Percentiles rank a stretch among this genome's conserved stretches.
phyloP scores from a whole-genome alignment of 2,329 filamentous ascomycete species.

The Aspergillus fumigatus region DNA sequence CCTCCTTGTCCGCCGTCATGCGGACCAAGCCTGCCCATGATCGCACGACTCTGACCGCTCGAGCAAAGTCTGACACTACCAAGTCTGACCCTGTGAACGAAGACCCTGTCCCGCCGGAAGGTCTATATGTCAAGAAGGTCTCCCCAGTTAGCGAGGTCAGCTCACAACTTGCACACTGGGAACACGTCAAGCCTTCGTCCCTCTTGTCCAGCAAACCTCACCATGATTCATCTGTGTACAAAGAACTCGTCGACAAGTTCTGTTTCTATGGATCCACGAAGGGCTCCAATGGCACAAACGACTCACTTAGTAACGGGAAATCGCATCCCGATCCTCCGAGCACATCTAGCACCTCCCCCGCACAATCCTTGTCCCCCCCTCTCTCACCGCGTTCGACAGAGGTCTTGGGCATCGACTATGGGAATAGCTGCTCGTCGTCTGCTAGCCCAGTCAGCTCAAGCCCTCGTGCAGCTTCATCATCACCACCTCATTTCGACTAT shows the following conservation, averaged over 20 bases:
- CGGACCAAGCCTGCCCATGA: slow-evolving; percentile 62
- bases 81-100: slow-evolving; percentile 12
- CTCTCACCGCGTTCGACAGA: slow-evolving; percentile 22
- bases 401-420: slow-evolving; percentile 6
- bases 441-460: slow-evolving; percentile 33
- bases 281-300: slow-evolving; percentile 21
- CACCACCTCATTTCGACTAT: slow-evolving; percentile 39
- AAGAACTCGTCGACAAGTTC: slow-evolving; percentile 97
- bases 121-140: slow-evolving; percentile 12
- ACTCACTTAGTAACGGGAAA: background rate
- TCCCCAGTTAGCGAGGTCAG: slow-evolving; percentile 16
- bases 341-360: slow-evolving; percentile 1
- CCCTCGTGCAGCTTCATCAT: slow-evolving; percentile 28
- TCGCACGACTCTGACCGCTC: slow-evolving; percentile 51
- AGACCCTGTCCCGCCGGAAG: slow-evolving; percentile 3
- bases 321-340: background rate
- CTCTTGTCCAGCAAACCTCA: slow-evolving; percentile 59
- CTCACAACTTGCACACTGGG: slow-evolving; percentile 11
- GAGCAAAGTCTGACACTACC: slow-evolving; percentile 51
- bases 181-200: slow-evolving; percentile 47
- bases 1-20: slow-evolving; percentile 81
- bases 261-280: slow-evolving; percentile 68
- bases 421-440: slow-evolving; percentile 40
- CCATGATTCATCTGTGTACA: slow-evolving; percentile 84
- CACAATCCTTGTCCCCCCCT: slow-evolving; percentile 20